Percentiles rank a stretch among this genome's conserved stretches.
These are phyloP conservation scores for Penicillium sp. DNA, from an alignment of 2,329 filamentous ascomycete species.

Conservation along the genomic window DNA sequence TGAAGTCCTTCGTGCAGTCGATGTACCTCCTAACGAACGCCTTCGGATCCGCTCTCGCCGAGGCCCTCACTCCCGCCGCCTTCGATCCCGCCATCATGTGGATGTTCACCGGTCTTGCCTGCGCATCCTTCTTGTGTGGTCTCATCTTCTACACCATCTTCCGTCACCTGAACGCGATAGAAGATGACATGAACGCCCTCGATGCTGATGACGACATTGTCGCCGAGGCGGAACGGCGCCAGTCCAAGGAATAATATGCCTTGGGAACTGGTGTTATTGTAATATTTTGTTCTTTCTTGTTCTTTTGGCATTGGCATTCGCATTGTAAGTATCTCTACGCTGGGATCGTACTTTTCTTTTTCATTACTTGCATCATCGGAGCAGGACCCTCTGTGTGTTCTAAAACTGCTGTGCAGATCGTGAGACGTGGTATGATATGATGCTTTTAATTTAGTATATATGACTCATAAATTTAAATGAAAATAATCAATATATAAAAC, in stretches of 20 bases:
- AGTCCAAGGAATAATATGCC: slow-evolving; percentile 11
- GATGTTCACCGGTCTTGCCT: slow-evolving; percentile 63
- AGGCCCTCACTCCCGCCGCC: slow-evolving; percentile 60
- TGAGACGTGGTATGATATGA: slow-evolving; percentile 19
- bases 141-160: slow-evolving; percentile 56
- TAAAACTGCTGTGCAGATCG: slow-evolving; percentile 22
- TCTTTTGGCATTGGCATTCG: not conserved
- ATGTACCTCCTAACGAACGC: slow-evolving; percentile 60
- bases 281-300: not conserved
- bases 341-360: not conserved
- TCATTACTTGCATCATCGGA: slow-evolving; percentile 6
- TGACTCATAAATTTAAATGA: not conserved
- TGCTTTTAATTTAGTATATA: slow-evolving; percentile 14
- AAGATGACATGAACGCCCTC: slow-evolving; percentile 53
- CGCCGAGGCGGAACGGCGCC: slow-evolving; percentile 19
- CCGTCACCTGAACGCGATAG: slow-evolving; percentile 49
- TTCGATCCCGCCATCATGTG: slow-evolving; percentile 66
- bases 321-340: not conserved
- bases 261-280: not conserved
- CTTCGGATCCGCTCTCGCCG: slow-evolving; percentile 59
- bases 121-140: slow-evolving; percentile 51
- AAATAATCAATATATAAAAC: not conserved
- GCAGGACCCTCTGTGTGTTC: slow-evolving; percentile 15
- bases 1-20: slow-evolving; percentile 63
- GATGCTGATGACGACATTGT: slow-evolving; percentile 38